Percentiles rank a stretch among this genome's conserved stretches.
phyloP scores from a whole-genome alignment of 257 asterid genomes.

The Forsythia viridissima region DNA sequence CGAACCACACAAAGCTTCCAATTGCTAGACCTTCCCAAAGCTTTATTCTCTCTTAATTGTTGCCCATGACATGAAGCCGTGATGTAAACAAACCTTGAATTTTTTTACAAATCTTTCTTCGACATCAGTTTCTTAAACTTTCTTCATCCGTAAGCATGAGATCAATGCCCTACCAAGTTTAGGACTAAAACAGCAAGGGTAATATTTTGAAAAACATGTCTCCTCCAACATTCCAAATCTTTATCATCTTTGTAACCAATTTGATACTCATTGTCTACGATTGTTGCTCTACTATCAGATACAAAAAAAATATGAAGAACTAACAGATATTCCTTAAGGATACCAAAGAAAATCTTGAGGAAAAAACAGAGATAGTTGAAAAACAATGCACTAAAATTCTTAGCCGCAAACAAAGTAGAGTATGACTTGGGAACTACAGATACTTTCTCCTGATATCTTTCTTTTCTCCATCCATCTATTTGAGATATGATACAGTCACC shows the following conservation, averaged over 20 bases:
- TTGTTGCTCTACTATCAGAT: neutral
- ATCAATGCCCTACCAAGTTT: neutral
- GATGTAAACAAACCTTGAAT: neutral
- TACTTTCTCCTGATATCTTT: neutral
- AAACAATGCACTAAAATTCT: no score
- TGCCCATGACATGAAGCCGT: neutral
- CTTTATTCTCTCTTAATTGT: no score
- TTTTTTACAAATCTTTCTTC: neutral
- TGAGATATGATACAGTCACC: neutral
- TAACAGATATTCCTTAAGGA: neutral
- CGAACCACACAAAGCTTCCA: neutral
- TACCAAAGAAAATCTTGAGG: neutral
- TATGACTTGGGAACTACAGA: neutral
- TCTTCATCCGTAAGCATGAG: neutral
- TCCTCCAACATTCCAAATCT: neutral
- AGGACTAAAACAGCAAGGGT: no score
- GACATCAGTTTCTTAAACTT: neutral
- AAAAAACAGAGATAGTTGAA: neutral
- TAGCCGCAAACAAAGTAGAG: neutral
- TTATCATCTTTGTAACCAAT: neutral
- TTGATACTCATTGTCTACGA: neutral
- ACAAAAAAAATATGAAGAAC: neutral
- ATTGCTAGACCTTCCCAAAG: neutral
- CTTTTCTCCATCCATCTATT: neutral
- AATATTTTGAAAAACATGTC: neutral